phyloP scores from a whole-genome alignment of 805 yeast species.

The Cyberlindnera nakhonratchasimensis region DNA sequence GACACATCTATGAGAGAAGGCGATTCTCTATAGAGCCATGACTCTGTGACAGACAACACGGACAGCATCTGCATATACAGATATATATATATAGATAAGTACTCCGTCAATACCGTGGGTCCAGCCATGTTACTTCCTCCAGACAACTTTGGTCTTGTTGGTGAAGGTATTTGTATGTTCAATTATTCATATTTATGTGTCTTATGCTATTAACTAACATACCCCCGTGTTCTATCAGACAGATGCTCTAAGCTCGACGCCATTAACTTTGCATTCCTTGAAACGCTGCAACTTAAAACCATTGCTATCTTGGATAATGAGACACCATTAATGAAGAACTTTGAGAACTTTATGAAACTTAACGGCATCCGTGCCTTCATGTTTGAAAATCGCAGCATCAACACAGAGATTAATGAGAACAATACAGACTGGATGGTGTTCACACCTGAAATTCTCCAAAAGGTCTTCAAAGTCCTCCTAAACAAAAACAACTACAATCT shows the following conservation, averaged over 20 bases:
- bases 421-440: constrained; percentile 64
- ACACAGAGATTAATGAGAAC: constrained; percentile 25
- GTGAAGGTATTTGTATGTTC: constrained; percentile 62
- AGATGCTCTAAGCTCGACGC: constrained; percentile 78
- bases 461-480: constrained; percentile 62
- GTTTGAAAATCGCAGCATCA: constrained; percentile 31
- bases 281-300: constrained; percentile 64
- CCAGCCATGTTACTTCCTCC: constrained; percentile 97
- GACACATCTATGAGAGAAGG: too few relatives aligned
- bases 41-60: background rate
- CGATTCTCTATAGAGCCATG: too few relatives aligned
- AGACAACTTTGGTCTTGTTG: constrained; percentile 87
- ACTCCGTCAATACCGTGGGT: too few relatives aligned
- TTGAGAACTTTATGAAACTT: constrained; percentile 60
- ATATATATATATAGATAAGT: too few relatives aligned
- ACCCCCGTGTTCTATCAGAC: constrained; percentile 32
- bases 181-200: background rate
- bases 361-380: constrained; percentile 47
- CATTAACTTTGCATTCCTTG: constrained; percentile 72
- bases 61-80: too few relatives aligned
- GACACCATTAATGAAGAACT: constrained; percentile 63
- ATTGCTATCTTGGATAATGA: constrained; percentile 81
- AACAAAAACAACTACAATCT: constrained; percentile 62
- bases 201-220: background rate
- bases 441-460: constrained; percentile 58